These are phyloP conservation scores for Podila epigama DNA, from an alignment of 192 early-diverging fungal species.

Conservation along the genomic window DNA sequence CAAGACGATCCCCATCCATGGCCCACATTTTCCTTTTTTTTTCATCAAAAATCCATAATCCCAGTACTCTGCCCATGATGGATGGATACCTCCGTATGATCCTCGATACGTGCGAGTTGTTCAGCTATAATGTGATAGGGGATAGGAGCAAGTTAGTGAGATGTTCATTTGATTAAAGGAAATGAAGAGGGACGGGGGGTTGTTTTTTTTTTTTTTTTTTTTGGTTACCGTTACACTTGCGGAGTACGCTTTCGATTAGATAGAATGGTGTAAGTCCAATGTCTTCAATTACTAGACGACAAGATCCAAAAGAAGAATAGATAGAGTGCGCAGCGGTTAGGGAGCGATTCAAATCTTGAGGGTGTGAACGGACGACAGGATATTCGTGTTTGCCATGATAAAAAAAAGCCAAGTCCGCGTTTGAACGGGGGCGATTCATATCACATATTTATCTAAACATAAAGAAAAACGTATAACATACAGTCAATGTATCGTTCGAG, in stretches of 20 bases:
- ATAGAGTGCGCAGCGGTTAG: not conserved
- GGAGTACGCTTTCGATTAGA: conserved; percentile 37
- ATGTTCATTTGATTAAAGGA: not conserved
- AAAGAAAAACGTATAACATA: conserved; percentile 2
- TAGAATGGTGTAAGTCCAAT: conserved; percentile 44
- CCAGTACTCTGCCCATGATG: not conserved
- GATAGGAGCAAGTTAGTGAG: not conserved
- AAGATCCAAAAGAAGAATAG: not conserved
- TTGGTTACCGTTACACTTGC: conserved; percentile 35
- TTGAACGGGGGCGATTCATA: too few species aligned
- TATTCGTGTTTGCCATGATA: not conserved
- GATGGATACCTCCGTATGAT: conserved; percentile 22
- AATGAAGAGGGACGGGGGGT: not conserved
- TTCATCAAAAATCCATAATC: too few species aligned
- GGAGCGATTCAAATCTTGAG: not conserved
- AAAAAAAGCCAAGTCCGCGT: too few species aligned
- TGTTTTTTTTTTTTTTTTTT: not conserved
- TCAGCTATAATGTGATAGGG: conserved; percentile 25
- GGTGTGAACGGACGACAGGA: not conserved
- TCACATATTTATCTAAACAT: not conserved
- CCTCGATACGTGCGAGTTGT: conserved; percentile 38
- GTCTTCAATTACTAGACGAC: conserved; percentile 33
- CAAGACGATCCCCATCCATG: too few species aligned
- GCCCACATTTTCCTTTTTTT: too few species aligned
- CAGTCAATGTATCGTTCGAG: conserved; percentile 42